These are phyloP conservation scores for Medicago ruthenica DNA, from an alignment of 306 rosid genomes.

Conservation along the genomic window DNA sequence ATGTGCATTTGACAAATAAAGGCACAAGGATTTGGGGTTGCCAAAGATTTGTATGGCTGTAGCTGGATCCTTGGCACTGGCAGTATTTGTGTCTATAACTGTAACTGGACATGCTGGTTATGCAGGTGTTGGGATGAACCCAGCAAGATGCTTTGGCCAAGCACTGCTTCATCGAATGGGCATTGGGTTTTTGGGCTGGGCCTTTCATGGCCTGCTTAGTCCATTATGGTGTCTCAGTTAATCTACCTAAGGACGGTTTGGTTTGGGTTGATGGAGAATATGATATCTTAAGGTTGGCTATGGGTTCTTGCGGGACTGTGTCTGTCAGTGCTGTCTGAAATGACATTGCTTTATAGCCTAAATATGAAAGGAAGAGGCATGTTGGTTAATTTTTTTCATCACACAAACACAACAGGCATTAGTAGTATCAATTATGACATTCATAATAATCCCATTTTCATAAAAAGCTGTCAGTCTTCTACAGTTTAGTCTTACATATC, in stretches of 20 bases:
- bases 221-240: conserved; percentile 55
- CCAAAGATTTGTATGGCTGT: conserved; percentile 60
- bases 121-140: conserved; percentile 73
- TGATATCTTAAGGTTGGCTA: background rate
- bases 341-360: background rate
- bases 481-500: no score
- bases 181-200: conserved; percentile 89
- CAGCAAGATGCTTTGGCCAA: conserved; percentile 77
- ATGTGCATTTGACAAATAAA: conserved; percentile 63
- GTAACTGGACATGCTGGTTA: conserved; percentile 61
- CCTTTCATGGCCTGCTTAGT: conserved; percentile 65
- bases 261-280: background rate
- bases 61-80: conserved; percentile 64
- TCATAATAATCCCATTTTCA: no score
- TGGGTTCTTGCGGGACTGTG: background rate
- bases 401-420: no score
- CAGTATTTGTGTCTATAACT: conserved; percentile 65
- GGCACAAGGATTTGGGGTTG: conserved; percentile 61
- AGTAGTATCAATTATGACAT: no score
- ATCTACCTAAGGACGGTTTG: background rate
- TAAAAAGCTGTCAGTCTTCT: no score
- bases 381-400: no score
- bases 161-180: conserved; percentile 68
- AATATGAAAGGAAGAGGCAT: no score
- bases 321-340: background rate